These are phyloP conservation scores for Candida dajiaensis DNA, from an alignment of 805 yeast genomes.

Conservation along the genomic window DNA sequence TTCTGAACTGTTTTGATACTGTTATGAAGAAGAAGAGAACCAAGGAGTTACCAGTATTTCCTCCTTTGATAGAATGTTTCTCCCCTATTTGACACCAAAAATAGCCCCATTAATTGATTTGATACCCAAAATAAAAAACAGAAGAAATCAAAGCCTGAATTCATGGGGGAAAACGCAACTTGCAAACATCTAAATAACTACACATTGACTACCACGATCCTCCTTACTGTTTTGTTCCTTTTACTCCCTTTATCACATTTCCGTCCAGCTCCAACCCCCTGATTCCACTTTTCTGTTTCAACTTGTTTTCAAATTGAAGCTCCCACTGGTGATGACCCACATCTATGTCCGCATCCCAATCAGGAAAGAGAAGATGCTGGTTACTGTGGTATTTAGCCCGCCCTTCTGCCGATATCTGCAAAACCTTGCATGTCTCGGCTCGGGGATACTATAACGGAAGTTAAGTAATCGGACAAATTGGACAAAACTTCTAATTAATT, in stretches of 20 bases:
- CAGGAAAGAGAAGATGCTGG: background rate
- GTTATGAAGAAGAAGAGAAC: background rate
- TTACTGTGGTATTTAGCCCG: background rate
- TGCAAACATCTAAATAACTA: too few species aligned
- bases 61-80: background rate
- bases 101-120: background rate
- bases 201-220: too few species aligned
- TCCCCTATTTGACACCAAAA: background rate
- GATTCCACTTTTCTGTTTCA: too few species aligned
- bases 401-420: background rate
- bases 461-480: background rate
- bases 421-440: background rate
- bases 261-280: too few species aligned
- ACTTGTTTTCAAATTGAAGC: background rate
- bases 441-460: background rate
- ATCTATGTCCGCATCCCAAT: background rate
- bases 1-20: background rate
- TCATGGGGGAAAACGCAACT: too few species aligned
- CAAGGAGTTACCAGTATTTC: background rate
- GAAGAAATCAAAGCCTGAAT: too few species aligned
- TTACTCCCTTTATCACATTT: too few species aligned
- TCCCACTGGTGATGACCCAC: background rate
- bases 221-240: too few species aligned
- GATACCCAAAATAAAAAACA: too few species aligned
- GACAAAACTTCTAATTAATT: background rate